Evolutionary conservation across 176 grass and related monocot genomes (phyloP).

Genomic region (Typha latifolia): DNA sequence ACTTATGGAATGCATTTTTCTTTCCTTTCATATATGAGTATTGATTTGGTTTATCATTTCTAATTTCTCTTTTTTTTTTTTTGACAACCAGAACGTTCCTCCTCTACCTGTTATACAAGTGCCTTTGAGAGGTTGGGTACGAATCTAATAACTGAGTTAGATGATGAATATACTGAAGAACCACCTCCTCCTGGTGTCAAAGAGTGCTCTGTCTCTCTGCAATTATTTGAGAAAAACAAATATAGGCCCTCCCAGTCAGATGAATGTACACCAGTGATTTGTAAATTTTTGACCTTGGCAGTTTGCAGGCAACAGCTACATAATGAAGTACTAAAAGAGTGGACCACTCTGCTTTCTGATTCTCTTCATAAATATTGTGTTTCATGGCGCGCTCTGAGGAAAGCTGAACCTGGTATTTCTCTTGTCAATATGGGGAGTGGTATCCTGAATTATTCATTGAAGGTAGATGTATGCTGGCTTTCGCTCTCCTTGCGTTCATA

Average conservation of each 20-base stretch:
- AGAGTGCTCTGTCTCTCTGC: constrained; percentile 24
- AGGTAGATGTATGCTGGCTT: background rate
- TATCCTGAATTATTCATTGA: background rate
- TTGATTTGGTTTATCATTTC: constrained; percentile 11
- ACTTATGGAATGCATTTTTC: background rate
- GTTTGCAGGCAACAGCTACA: constrained; percentile 67
- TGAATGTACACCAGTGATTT: constrained; percentile 32
- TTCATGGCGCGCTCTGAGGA: constrained; percentile 36
- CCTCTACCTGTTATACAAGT: constrained; percentile 35
- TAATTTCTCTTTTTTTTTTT: constrained; percentile 13
- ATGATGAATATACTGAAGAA: constrained; percentile 55
- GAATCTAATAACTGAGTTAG: constrained; percentile 17
- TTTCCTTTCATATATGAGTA: constrained; percentile 15
- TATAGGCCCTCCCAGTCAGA: constrained; percentile 33
- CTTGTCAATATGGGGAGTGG: background rate
- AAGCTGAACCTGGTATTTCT: constrained; percentile 8
- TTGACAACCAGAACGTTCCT: constrained; percentile 24
- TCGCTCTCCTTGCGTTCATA: background rate
- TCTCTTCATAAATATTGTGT: constrained; percentile 36
- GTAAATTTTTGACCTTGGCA: constrained; percentile 52
- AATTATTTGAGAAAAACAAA: constrained; percentile 29
- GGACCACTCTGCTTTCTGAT: constrained; percentile 37
- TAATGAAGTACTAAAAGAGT: constrained; percentile 39
- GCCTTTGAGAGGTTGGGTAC: constrained; percentile 58
- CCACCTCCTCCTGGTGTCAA: constrained; percentile 50